phyloP scores from a whole-genome alignment of 2,329 filamentous ascomycete genomes.

The Scedosporium aurantiacum region DNA sequence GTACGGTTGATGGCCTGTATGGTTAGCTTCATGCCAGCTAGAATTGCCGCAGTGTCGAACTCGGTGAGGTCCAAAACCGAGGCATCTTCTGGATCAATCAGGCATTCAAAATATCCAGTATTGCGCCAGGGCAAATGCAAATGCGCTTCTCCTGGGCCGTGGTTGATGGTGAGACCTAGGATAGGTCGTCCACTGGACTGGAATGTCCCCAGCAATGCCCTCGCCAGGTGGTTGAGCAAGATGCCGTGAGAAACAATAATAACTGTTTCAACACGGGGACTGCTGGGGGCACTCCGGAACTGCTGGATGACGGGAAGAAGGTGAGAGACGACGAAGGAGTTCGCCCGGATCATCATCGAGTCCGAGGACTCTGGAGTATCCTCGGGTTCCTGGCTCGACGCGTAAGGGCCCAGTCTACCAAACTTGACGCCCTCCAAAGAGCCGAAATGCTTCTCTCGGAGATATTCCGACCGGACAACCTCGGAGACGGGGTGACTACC shows the following conservation, averaged over 20 bases:
- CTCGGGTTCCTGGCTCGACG: conserved; percentile 18
- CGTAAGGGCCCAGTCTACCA: conserved; percentile 15
- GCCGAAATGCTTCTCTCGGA: conserved; percentile 68
- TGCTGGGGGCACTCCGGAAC: conserved; percentile 8
- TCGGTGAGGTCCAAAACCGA: background rate
- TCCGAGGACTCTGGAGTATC: conserved; percentile 55
- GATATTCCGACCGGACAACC: conserved; percentile 22
- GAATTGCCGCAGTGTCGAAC: background rate
- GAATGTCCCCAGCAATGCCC: conserved; percentile 47
- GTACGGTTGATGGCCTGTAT: conserved; percentile 57
- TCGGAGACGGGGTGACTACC: conserved; percentile 7
- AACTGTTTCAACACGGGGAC: conserved; percentile 21
- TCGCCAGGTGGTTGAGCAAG: conserved; percentile 60
- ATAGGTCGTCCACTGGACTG: background rate
- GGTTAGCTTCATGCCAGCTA: conserved; percentile 15
- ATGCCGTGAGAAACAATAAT: conserved; percentile 77
- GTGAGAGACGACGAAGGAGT: conserved; percentile 54
- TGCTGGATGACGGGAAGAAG: conserved; percentile 45
- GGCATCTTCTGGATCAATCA: background rate
- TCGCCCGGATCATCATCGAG: conserved; percentile 53
- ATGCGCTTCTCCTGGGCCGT: conserved; percentile 11
- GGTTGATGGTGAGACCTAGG: background rate
- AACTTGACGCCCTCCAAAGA: conserved; percentile 56
- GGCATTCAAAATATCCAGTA: conserved; percentile 34
- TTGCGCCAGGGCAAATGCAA: conserved; percentile 35